Base-by-base conservation (phyloP, 306 rosid species). In the Gastrolobium bilobum region DNA sequence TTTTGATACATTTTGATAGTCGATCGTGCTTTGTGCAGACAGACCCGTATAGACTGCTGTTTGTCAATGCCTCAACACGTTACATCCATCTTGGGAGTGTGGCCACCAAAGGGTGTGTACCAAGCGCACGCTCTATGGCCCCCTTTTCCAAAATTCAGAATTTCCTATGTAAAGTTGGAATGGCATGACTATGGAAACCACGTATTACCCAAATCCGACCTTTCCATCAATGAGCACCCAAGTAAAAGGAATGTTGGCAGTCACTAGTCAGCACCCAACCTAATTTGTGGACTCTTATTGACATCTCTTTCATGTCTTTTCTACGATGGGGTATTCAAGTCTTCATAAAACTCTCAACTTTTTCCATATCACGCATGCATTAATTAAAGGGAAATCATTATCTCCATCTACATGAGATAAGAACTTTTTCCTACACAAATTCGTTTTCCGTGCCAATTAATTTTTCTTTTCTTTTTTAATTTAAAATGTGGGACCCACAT, bases 251-350 rank as follows among this genome's bases (percentile, higher is more conserved):
- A 42, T 9, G 52, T 20, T 42, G 37, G 38, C 53, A 3, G 10
- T 66, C 72, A 66, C 44, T 66, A 26, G 31, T 68, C 73, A 68
- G 40, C 72, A 11, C 35, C 34, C 50, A 26, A 66, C 73, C 47
- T 70, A 51, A 70, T 51, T 70, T 14, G 5, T 70, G 61, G 62
- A 51, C 20, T 70, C 50, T 4, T 52, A 29, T 51, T 51, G 14
- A 14, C 61, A 34, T 34, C 30, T 50, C 34, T 8, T 13, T 70
- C 9, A 42, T 34, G 13, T 48, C 33, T 33, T 48, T 67, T 33
- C 3, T 7, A 20, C 0, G 26, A 20, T 20, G 0, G 26, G 26
- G 26, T 20, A 20, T 20, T 20, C 26, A 20, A 20, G 26, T 20
- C 26, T 20, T 20, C 26, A 20, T 20, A 20, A 20, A 20, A 20